Evolutionary conservation across 805 yeast genomes (phyloP).

Genomic region (Barnettozyma botsteinii): DNA sequence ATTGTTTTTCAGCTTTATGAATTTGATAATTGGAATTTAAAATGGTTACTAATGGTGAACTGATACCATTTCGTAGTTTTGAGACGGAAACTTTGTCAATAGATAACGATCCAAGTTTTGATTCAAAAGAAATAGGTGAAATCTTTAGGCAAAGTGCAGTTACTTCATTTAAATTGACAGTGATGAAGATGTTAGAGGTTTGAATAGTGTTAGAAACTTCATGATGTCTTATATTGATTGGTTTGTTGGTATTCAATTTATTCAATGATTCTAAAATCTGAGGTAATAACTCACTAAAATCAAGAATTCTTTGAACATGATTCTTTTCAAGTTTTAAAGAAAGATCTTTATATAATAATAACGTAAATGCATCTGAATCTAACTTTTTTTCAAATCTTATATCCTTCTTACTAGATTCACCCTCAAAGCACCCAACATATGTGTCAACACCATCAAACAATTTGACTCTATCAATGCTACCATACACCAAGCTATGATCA

Average conservation of each 20-base stretch:
- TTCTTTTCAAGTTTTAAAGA: conserved; percentile 10
- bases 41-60: conserved; percentile 10
- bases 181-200: conserved; percentile 17
- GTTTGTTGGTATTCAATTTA: conserved; percentile 8
- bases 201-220: conserved; percentile 13
- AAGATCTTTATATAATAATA: conserved; percentile 40
- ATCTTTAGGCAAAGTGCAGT: conserved; percentile 25
- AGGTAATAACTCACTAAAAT: conserved; percentile 25
- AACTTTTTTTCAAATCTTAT: conserved; percentile 45
- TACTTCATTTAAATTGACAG: conserved; percentile 7
- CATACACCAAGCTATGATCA: conserved; percentile 37
- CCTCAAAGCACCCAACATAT: conserved; percentile 25
- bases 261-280: conserved; percentile 23
- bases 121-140: conserved; percentile 41
- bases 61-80: conserved; percentile 16
- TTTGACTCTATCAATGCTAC: conserved; percentile 37
- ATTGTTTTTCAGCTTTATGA: conserved; percentile 16
- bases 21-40: conserved; percentile 21
- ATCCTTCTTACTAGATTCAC: conserved; percentile 37
- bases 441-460: conserved; percentile 19
- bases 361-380: conserved; percentile 31
- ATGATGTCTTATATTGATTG: conserved; percentile 3
- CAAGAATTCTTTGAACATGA: conserved; percentile 25
- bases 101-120: conserved; percentile 28
- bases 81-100: conserved; percentile 30